Evolutionary conservation across 2,329 filamentous ascomycete genomes (phyloP), one percentile per base, ranked within the genome.

Genomic region (Sporothrix schenckii): DNA sequence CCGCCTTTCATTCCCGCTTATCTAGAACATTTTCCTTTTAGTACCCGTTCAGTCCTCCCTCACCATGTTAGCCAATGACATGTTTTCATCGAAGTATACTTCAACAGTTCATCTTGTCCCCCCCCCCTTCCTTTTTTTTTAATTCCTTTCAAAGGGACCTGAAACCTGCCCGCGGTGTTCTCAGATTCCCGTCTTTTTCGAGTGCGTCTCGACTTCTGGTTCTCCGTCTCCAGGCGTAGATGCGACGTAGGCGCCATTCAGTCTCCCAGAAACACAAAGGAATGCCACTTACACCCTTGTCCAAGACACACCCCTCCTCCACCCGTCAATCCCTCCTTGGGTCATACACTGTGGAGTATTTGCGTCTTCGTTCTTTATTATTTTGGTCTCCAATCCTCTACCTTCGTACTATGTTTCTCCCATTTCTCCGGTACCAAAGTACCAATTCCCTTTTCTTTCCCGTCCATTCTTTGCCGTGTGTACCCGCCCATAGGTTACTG

Each of bases 261-360:
- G 4, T 10, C 21, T 47, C n/a, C 58, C n/a, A 61, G 58, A 24
- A 44, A 61, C 13, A 5, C 58, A 24, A 34, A 34, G 34, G 39
- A 47, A 21, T 11, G 16, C 30, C 56, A 41, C 30, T 21, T 30
- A 41, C 39, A 41, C 66, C 66, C 61, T 9, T 65, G 44, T 34
- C 61, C 61, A 24, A 24, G 44, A 65, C 61, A 65, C 39, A 30
- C 60, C 60, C 60, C 60, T 65, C 61, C 44, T 19, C 24, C 56
- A 39, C 61, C 41, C 13, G 34, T 50, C 34, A 34, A 34, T 30
- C 16, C 52, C n/a, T 50, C n/a, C 24, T 27, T 49, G 21, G 30
- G 34, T 13, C 56, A 9, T 34, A 19, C 19, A 60, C 7, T 34
- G 24, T 13, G 11, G 27, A 27, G 13, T 41, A 13, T 27, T 50